Evolutionary conservation across 2,329 filamentous ascomycete species (phyloP), one percentile per base, ranked within the genome.

Genomic region (Epichloe coenophiala): DNA sequence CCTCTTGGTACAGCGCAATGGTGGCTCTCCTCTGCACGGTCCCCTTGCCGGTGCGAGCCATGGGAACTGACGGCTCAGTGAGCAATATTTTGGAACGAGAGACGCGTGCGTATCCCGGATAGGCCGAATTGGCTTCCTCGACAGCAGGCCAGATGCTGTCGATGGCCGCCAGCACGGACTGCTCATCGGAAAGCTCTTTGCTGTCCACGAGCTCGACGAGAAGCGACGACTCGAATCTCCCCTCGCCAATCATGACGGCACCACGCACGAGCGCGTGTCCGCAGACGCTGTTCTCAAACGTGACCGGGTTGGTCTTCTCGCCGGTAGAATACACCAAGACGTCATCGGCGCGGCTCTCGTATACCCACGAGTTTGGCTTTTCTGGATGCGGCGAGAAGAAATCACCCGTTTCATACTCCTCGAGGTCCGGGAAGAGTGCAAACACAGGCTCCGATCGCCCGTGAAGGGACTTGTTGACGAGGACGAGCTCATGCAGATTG

Each of bases 21-120:
- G 57, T 57, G 19, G 45, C 13, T 7, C 51, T 53, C 3, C 58
- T 51, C 35, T 53, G 49, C 9, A 53, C 21, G 8, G 48, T 53
- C 5, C 52, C 52, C 23, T 54, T 54, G 3, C 17, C 49, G 6
- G 52, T 47, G 36, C 52, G 46, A 13, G 39, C 27, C 45, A 53
- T 51, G 3, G 48, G 51, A 15, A 17, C 38, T 3, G 43, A 40
- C 23, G 44, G 23, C 17, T 45, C 39, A 5, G 46, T 47, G 27
- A 53, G 15, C 5, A 46, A 19, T n/a, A 53, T 38, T 17, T 37
- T 46, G 2, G 48, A 21, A 12, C 40, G 38, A 15, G 38, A 41
- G 36, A 53, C 37, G 27, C 45, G 48, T n/a, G 51, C 51, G 23
- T 53, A 47, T 13, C 38, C 45, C 7, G 51, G 51, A 31, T 41